phyloP scores from a whole-genome alignment of 1,284 basidiomycete genomes.

The Puccinia brachypodii region DNA sequence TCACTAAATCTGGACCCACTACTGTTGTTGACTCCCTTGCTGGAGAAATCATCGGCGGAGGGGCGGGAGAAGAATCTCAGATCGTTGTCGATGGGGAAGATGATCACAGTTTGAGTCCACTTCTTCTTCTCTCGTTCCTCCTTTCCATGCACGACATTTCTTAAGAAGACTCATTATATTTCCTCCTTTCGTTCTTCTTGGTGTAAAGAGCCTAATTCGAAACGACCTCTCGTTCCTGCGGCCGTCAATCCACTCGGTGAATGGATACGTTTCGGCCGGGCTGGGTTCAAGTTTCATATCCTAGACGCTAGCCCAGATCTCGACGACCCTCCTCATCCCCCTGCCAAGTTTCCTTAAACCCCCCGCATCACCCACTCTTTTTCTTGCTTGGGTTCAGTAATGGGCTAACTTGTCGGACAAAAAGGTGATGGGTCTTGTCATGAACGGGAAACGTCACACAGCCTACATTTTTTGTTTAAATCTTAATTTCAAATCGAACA shows the following conservation, averaged over 20 bases:
- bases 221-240: not conserved
- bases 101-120: not conserved
- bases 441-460: too few relatives aligned
- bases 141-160: not conserved
- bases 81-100: not conserved
- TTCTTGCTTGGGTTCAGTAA: too few relatives aligned
- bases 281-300: conserved; percentile 36
- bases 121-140: not conserved
- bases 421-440: too few relatives aligned
- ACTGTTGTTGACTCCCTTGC: not conserved
- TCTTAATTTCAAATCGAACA: too few relatives aligned
- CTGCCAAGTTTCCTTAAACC: not conserved
- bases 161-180: not conserved
- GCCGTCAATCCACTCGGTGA: conserved; percentile 14
- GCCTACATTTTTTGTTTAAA: too few relatives aligned
- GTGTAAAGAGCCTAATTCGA: not conserved
- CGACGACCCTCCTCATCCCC: not conserved
- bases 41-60: not conserved
- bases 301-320: not conserved
- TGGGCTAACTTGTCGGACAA: too few relatives aligned
- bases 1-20: not conserved
- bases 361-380: not conserved
- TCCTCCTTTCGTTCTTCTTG: not conserved
- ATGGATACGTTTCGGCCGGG: conserved; percentile 34
- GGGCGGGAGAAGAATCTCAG: not conserved